Evolutionary conservation across 2,329 filamentous ascomycete genomes (phyloP).

Genomic region (Ophiostoma piceae): DNA sequence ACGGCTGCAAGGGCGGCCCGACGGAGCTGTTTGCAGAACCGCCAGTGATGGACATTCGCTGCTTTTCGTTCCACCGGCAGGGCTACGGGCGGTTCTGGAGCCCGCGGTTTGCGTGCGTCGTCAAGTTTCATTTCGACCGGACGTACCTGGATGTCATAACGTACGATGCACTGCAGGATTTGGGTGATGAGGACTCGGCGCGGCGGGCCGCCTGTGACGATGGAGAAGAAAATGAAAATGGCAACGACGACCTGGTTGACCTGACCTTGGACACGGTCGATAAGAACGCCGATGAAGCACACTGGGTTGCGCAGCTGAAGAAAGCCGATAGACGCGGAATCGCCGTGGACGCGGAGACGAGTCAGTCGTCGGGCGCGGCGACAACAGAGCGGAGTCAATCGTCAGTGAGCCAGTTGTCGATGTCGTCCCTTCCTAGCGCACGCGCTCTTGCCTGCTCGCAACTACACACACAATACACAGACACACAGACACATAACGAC

Average conservation of each 20-base stretch:
- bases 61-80: constrained; percentile 71
- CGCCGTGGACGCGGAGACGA: constrained; percentile 44
- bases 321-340: constrained; percentile 45
- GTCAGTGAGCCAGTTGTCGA: constrained; percentile 1
- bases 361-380: constrained; percentile 31
- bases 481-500: background rate
- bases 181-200: constrained; percentile 45
- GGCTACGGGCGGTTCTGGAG: constrained; percentile 66
- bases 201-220: constrained; percentile 2
- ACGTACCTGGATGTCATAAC: constrained; percentile 62
- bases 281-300: constrained; percentile 17
- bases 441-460: background rate
- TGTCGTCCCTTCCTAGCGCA: background rate
- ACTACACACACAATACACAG: background rate
- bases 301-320: constrained; percentile 59
- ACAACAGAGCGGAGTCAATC: constrained; percentile 10
- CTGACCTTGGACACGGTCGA: background rate
- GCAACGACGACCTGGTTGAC: background rate
- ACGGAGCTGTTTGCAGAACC: constrained; percentile 61
- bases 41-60: constrained; percentile 73
- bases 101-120: constrained; percentile 68
- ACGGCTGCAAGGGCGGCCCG: constrained; percentile 39
- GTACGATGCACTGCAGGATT: constrained; percentile 63
- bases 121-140: constrained; percentile 73
- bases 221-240: background rate